phyloP scores from a whole-genome alignment of 1,284 basidiomycete genomes.

The Cutaneotrichosporon sp. region DNA sequence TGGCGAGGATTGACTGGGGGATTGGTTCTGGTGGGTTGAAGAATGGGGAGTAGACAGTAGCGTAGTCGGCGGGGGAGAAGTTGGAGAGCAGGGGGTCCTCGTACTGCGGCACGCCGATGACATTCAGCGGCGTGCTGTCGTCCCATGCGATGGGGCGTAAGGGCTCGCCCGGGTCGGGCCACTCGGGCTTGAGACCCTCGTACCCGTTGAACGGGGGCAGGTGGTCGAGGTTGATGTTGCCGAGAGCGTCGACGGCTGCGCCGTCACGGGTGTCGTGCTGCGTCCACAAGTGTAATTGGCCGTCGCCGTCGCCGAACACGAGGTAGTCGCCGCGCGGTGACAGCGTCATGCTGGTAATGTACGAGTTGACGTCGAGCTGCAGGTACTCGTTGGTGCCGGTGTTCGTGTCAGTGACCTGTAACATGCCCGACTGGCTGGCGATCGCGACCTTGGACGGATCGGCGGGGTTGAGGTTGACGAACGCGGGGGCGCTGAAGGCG shows the following conservation, averaged over 20 bases:
- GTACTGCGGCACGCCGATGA: constrained; percentile 89
- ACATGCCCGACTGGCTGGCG: constrained; percentile 78
- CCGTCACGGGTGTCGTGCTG: constrained; percentile 66
- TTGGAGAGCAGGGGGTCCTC: constrained; percentile 74
- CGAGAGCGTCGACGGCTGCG: constrained; percentile 44
- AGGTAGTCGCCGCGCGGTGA: constrained; percentile 86
- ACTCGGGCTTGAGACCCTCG: constrained; percentile 74
- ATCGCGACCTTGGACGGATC: constrained; percentile 76
- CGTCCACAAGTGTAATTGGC: constrained; percentile 80
- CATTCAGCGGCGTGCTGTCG: constrained; percentile 82
- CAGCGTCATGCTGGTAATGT: constrained; percentile 76
- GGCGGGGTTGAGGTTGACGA: constrained; percentile 80
- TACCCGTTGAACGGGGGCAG: constrained; percentile 80
- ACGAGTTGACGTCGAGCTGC: constrained; percentile 63
- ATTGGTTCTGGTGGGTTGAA: constrained; percentile 66
- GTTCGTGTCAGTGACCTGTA: constrained; percentile 87
- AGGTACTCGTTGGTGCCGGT: constrained; percentile 63
- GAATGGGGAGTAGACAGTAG: constrained; percentile 55
- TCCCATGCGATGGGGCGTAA: constrained; percentile 77
- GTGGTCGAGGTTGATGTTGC: constrained; percentile 33
- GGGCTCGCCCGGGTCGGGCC: constrained; percentile 74
- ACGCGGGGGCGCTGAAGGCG: constrained; percentile 83
- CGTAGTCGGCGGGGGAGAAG: constrained; percentile 58
- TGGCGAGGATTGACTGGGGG: constrained; percentile 70
- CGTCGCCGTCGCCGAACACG: constrained; percentile 88